Evolutionary conservation across 306 rosid genomes (phyloP), one percentile per base, ranked within the genome.

Genomic region (Purshia tridentata): DNA sequence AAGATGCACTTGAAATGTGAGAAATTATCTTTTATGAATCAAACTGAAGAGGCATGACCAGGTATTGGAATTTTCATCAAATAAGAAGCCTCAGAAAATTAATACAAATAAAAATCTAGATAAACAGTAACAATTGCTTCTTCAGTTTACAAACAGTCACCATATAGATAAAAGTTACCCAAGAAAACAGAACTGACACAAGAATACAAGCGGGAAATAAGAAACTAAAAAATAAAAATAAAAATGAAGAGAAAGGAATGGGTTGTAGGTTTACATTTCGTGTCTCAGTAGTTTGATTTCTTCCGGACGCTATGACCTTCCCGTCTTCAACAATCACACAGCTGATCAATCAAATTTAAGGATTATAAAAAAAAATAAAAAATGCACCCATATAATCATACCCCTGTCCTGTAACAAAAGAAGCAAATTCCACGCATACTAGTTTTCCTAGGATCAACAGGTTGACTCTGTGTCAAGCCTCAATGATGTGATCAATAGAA

Each of bases 281-380:
- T 13, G 97, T 84, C 90, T 91, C 93, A 2, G 75, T 91, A 44
- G 99, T 88, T 69, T 83, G 86, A 67, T 94, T 94, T 80, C 99
- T 89, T 81, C 99, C 99, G 0, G 84, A 81, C 70, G 99, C 82
- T 68, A 94, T 76, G 72, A 85, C 90, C 73, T 84, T 86, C 44
- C 86, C 95, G 73, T 87, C 90, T 70, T 87, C 89, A 83, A 90
- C 90, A 77, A 94, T 83, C 72, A 91, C 96, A 80, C 96, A 91
- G 45, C 92, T 91, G 86, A 62, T 67, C 64, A 81, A 51, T 74
- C 59, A 85, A 55, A 84, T 64, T 58, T 56, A 50, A 42, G 13
- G 57, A 70, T 65, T 73, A 62, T 29, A 29, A 29, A 29, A 29
- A 23, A 23, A 81, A 80, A n/a, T n/a, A n/a, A 37, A 70, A 70